phyloP scores from a whole-genome alignment of 116 monocot genomes.

The Trichopus zeylanicus region DNA sequence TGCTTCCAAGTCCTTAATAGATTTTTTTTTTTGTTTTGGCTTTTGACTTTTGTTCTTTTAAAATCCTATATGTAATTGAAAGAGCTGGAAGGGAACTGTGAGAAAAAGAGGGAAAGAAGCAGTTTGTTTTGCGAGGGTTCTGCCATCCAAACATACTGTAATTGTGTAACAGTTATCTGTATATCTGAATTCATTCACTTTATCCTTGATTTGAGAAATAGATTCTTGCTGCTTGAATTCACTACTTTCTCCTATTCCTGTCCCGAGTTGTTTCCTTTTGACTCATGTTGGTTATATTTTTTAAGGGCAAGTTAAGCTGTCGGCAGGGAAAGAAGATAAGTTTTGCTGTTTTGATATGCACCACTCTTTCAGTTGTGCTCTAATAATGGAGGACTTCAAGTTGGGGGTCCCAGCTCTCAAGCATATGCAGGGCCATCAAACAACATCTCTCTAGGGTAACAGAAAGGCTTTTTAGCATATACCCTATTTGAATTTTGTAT shows the following conservation, averaged over 20 bases:
- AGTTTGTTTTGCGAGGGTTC: background rate
- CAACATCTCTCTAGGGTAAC: background rate
- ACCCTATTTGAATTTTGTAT: too few species aligned
- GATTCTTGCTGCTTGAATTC: background rate
- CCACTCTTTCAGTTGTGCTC: background rate
- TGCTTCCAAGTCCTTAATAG: background rate
- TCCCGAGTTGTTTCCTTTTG: too few species aligned
- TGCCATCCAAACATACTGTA: background rate
- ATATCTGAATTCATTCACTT: background rate
- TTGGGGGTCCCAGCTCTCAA: background rate
- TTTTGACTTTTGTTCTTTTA: background rate
- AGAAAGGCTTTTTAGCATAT: background rate
- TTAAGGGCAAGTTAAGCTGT: too few species aligned
- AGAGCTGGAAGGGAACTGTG: background rate
- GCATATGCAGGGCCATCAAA: background rate
- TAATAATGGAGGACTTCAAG: background rate
- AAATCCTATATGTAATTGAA: background rate
- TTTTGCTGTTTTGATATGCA: background rate
- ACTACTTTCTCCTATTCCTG: background rate
- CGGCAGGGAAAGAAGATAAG: background rate
- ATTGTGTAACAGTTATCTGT: background rate
- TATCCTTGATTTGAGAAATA: background rate
- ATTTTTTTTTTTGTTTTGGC: too few species aligned
- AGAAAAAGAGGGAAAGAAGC: background rate
- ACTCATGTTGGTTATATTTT: too few species aligned